These are phyloP conservation scores for Thielaviopsis euricoi DNA, from an alignment of 2,329 filamentous ascomycete genomes.

Conservation along the genomic window DNA sequence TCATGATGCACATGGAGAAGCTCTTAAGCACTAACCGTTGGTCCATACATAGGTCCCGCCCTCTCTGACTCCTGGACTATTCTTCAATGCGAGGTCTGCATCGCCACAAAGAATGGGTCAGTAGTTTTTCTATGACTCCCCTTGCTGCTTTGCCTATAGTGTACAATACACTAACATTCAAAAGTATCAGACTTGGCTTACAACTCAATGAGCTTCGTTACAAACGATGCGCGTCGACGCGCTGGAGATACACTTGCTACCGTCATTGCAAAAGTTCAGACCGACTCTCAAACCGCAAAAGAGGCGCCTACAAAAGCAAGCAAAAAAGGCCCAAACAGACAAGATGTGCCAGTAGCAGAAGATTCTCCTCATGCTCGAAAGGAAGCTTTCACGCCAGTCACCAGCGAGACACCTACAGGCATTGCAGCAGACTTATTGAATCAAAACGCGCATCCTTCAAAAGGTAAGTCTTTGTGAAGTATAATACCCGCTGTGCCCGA, in stretches of 20 bases:
- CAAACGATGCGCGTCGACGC: neutral
- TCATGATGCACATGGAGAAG: neutral
- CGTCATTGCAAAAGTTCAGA: neutral
- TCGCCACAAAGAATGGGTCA: conserved; percentile 13
- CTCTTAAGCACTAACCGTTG: neutral
- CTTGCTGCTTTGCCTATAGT: too few relatives aligned
- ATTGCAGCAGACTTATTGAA: neutral
- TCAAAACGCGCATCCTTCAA: neutral
- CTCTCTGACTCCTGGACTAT: conserved; percentile 19
- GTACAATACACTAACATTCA: conserved; percentile 12
- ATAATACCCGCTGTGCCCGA: neutral
- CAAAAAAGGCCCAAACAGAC: neutral
- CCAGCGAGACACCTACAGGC: neutral
- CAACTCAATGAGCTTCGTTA: conserved; percentile 31
- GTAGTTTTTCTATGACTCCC: conserved; percentile 6
- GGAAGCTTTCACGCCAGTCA: neutral
- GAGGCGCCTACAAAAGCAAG: neutral
- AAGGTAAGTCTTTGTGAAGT: neutral
- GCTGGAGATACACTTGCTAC: neutral
- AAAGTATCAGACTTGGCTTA: conserved; percentile 36
- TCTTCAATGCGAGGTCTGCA: conserved; percentile 19
- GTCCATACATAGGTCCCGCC: conserved; percentile 19
- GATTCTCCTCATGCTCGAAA: neutral
- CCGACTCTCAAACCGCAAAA: neutral
- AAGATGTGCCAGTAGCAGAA: neutral